Base-by-base conservation (phyloP, 164 flowering plant genomes). In the Santalum album region DNA sequence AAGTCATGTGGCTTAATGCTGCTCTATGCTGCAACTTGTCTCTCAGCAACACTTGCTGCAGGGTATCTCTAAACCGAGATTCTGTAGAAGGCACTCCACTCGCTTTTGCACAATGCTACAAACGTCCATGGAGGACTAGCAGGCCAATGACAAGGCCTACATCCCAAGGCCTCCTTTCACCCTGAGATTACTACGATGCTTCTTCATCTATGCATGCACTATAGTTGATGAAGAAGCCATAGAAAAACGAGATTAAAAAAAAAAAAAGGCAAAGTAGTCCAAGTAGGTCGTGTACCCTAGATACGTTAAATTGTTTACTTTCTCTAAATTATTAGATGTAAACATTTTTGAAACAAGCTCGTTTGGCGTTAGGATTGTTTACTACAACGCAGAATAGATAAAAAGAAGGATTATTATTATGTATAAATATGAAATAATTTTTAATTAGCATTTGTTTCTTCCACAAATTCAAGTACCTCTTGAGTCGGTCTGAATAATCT, bases 271-370 rank as follows among this genome's bases (percentile, higher is more conserved):
- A 60, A 48, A 57, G 54, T 47, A 51, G 25, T 39, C 23, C 29
- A 38, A 36, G 51, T 53, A 62, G 61, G 53, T 56, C 53, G 38
- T 64, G 63, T 66, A 66, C 51, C 52, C 23, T 68, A 72, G 67
- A 44, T 29, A 57, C 55, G 20, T 57, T 55, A 54, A 27, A 16
- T 52, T 56, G 59, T 58, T 12, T 50, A 25, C 55, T 57, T 53
- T 57, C 50, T 58, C 63, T 42, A 38, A 52, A 62, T 58, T 29
- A 29, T 29, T 29, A 29, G 34, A n/a, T n/a, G n/a, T n/a, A 71
- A 73, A 59, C 68, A 73, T 57, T 34, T 39, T 25, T 39, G 61
- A 64, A 58, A 61, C 55, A 54, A 53, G 53, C 56, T 26, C 20
- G 12, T 32, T 16, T 44, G 23, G 51, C 26, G 34, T 46, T 59